These are phyloP conservation scores for Trametes maxima DNA, from an alignment of 768 basidiomycete species.

Conservation along the genomic window DNA sequence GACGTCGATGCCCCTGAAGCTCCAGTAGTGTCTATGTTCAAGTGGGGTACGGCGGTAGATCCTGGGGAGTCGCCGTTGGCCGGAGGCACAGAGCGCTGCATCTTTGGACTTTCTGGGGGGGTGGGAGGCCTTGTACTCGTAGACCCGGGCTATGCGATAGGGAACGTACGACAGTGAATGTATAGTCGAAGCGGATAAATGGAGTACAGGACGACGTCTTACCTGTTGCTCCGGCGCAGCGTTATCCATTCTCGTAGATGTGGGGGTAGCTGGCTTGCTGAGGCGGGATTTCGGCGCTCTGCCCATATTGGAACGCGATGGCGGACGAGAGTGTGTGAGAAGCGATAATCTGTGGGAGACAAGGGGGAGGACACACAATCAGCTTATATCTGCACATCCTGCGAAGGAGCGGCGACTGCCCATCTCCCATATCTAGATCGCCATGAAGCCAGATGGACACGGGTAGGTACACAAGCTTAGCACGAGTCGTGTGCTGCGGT, in stretches of 20 bases:
- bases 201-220: no score
- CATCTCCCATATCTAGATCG: not conserved
- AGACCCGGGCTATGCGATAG: not conserved
- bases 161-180: not conserved
- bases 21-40: not conserved
- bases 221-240: no score
- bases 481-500: slow-evolving; percentile 14
- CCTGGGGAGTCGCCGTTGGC: not conserved
- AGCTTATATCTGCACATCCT: not conserved
- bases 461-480: not conserved
- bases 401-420: not conserved
- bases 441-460: slow-evolving; percentile 1
- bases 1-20: no score
- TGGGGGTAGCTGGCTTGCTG: no score
- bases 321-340: not conserved
- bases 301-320: not conserved
- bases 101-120: not conserved
- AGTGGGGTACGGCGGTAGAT: not conserved
- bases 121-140: not conserved
- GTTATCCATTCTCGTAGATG: no score
- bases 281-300: not conserved
- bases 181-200: no score
- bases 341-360: not conserved
- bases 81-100: not conserved
- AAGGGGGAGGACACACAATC: not conserved